Evolutionary conservation across 441 rosid species (phyloP).

Genomic region (Eruca vesicaria): DNA sequence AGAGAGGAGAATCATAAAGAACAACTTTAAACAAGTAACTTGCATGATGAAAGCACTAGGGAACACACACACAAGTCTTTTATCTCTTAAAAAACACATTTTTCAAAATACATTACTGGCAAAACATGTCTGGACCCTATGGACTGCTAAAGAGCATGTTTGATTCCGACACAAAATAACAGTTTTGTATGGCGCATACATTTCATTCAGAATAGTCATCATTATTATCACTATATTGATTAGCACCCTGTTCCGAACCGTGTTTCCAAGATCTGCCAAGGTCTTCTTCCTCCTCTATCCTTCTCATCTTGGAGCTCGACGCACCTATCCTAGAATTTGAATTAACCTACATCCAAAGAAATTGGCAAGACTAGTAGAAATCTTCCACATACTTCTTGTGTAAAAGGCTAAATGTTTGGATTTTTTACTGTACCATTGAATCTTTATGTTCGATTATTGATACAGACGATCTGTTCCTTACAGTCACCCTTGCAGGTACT

Average conservation of each 20-base stretch:
- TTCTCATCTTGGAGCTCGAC: conserved; percentile 53
- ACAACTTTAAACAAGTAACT: background rate
- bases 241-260: conserved; percentile 39
- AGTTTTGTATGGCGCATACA: background rate
- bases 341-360: conserved; percentile 44
- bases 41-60: background rate
- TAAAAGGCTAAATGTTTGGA: conserved; percentile 5
- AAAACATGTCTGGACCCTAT: conserved; percentile 14
- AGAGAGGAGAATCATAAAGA: too few relatives aligned
- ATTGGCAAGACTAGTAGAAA: conserved; percentile 14
- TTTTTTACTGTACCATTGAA: conserved; percentile 50
- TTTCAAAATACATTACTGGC: conserved; percentile 11
- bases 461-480: conserved; percentile 60
- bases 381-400: background rate
- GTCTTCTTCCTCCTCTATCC: conserved; percentile 60
- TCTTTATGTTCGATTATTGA: conserved; percentile 67
- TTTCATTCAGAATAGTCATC: conserved; percentile 73
- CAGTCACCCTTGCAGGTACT: conserved; percentile 73
- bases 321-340: conserved; percentile 46
- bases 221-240: conserved; percentile 55
- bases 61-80: conserved; percentile 2
- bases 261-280: conserved; percentile 45
- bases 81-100: background rate
- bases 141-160: conserved; percentile 14
- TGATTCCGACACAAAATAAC: background rate